phyloP scores from a whole-genome alignment of 192 early-diverging fungal genomes.

The Lobosporangium transversale region DNA sequence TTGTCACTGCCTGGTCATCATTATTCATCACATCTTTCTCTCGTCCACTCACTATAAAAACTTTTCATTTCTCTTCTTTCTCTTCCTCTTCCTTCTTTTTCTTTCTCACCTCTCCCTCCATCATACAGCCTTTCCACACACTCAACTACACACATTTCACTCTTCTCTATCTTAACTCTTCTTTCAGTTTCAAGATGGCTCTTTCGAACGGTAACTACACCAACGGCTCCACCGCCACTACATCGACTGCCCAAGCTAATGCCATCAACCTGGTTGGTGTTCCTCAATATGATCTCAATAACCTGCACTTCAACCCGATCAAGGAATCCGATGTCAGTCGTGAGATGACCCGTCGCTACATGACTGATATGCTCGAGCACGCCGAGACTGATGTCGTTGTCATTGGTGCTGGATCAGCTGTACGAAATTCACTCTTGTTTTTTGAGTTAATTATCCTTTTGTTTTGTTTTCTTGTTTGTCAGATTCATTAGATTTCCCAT shows the following conservation, averaged over 20 bases:
- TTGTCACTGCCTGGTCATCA: too few species aligned
- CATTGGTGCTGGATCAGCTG: slow-evolving; percentile 76
- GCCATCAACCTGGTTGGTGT: slow-evolving; percentile 50
- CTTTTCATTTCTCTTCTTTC: background rate
- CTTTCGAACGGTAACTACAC: slow-evolving; percentile 11
- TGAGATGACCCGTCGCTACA: slow-evolving; percentile 74
- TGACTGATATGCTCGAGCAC: slow-evolving; percentile 70
- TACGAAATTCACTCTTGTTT: slow-evolving; percentile 5
- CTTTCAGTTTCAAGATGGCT: slow-evolving; percentile 14
- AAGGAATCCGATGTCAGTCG: slow-evolving; percentile 69
- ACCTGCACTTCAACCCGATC: slow-evolving; percentile 66
- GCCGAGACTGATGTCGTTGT: slow-evolving; percentile 77
- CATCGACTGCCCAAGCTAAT: slow-evolving; percentile 33
- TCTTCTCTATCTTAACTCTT: background rate
- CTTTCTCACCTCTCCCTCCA: background rate
- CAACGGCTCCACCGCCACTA: slow-evolving; percentile 21
- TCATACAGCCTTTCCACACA: background rate
- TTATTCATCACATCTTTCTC: too few species aligned
- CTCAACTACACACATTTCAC: background rate
- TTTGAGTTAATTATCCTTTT: too few species aligned
- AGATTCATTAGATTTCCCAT: background rate
- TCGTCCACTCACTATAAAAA: background rate
- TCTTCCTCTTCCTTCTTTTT: background rate
- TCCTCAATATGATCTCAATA: slow-evolving; percentile 49
- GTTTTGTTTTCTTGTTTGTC: too few species aligned